A percentile compares a stretch with the other conserved stretches of the same genome.
These are phyloP conservation scores for Tylopilus felleus DNA, from an alignment of 768 basidiomycete genomes.

Conservation along the genomic window DNA sequence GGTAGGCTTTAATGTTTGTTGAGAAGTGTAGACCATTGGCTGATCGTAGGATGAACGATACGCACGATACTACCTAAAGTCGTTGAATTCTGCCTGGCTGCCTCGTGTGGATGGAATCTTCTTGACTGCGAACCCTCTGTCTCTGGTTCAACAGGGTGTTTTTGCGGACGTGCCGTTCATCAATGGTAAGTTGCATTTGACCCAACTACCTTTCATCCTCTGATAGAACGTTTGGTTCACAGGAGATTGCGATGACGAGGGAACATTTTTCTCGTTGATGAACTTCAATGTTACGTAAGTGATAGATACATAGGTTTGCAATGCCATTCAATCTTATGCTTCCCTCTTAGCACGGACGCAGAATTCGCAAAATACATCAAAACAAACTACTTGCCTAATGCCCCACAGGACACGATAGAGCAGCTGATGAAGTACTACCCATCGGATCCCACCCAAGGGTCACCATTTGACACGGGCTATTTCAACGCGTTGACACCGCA, in stretches of 20 bases:
- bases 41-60: too few species aligned
- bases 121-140: slow-evolving; percentile 26
- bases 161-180: slow-evolving; percentile 25
- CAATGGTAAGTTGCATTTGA: not conserved
- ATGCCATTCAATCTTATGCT: not conserved
- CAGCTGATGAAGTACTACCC: slow-evolving; percentile 37
- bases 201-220: too few species aligned
- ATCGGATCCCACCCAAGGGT: slow-evolving; percentile 40
- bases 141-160: slow-evolving; percentile 32
- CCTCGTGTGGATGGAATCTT: too few species aligned
- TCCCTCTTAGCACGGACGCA: not conserved
- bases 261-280: slow-evolving; percentile 37
- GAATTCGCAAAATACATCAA: not conserved
- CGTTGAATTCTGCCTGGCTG: too few species aligned
- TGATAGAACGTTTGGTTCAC: not conserved
- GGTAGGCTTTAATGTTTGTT: too few species aligned
- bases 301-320: too few species aligned
- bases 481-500: slow-evolving; percentile 45
- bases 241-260: slow-evolving; percentile 43
- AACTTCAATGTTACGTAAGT: not conserved
- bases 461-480: slow-evolving; percentile 48
- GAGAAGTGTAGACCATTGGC: too few species aligned
- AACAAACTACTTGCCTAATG: slow-evolving; percentile 25
- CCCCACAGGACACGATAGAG: slow-evolving; percentile 21
- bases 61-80: too few species aligned